Evolutionary conservation across 495 filamentous ascomycete genomes (phyloP).

Genomic region (Cryomyces minteri): DNA sequence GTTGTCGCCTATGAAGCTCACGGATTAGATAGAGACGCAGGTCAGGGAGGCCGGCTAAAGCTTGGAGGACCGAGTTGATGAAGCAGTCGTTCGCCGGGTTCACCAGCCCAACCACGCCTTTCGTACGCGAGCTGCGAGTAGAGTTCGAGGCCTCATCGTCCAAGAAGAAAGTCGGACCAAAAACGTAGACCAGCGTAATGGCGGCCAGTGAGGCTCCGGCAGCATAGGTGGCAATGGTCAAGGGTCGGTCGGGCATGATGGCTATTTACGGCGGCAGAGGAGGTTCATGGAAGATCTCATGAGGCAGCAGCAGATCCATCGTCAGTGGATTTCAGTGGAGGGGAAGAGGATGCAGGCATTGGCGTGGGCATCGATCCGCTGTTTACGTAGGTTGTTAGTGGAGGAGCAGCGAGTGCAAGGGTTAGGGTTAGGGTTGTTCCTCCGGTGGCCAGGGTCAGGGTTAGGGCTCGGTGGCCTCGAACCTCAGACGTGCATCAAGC

Average conservation of each 20-base stretch:
- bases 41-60: conserved; percentile 83
- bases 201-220: conserved; percentile 90
- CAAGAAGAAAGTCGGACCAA: conserved; percentile 85
- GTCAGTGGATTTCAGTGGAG: too few relatives aligned
- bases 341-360: too few relatives aligned
- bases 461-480: too few relatives aligned
- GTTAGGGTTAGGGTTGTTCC: too few relatives aligned
- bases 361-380: too few relatives aligned
- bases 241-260: conserved; percentile 68
- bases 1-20: conserved; percentile 60
- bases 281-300: not conserved
- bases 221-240: conserved; percentile 80
- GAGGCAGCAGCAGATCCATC: too few relatives aligned
- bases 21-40: conserved; percentile 79
- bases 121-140: conserved; percentile 34
- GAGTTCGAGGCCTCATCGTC: conserved; percentile 53
- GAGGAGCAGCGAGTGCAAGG: too few relatives aligned
- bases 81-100: conserved; percentile 98
- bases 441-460: too few relatives aligned
- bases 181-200: conserved; percentile 91
- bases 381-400: too few relatives aligned
- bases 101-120: conserved; percentile 71
- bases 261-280: not conserved
- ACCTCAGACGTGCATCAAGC: too few relatives aligned
- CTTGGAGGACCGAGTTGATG: conserved; percentile 94